Base-by-base conservation (phyloP, 306 rosid genomes). In the Trifolium pratense region DNA sequence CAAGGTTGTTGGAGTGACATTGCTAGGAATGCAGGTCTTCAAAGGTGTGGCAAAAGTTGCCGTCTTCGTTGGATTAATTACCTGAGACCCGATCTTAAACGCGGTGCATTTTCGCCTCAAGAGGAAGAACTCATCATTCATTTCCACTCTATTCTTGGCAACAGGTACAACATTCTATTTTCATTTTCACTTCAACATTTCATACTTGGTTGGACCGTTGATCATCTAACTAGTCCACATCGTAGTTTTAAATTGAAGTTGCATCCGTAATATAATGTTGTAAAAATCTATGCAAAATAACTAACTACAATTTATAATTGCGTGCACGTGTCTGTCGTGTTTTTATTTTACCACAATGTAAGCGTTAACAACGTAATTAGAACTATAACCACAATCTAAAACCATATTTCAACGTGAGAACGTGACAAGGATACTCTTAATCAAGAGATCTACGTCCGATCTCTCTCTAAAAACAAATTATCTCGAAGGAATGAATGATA, bases 61-160 rank as follows among this genome's bases (percentile, higher is more conserved):
- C 90, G 98, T n/a, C 97, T 93, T 32, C 98, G 98, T 15, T 93
- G 98, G 98, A 93, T 93, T 51, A 93, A 93, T 71, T 93, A 93
- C 85, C 75, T 93, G 68, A 84, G 98, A 68, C 98, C 98, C 12
- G 98, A 93, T 70, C 98, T 93, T 48, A 93, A 89, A 61, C 89
- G 98, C 3, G 98, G 98, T 21, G 92, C 98, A 1, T 93, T 93
- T 59, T 89, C 96, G 0, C 84, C 84, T 1, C 96, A 93, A 21
- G 98, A 93, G 65, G 91, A 93, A 81, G 82, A 84, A 1, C 88
- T 88, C 79, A 93, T 93, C 66, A 5, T 91, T 71, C 98, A 93
- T 60, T 85, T 91, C 12, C 98, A 93, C 68, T 87, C 97, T 66
- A 81, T 93, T 71, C 98, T 90, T 52, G 98, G 98, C 73, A 93